Evolutionary conservation across 2,329 filamentous ascomycete genomes (phyloP), one percentile per base, ranked within the genome.

Genomic region (Atkinsonella texensis): DNA sequence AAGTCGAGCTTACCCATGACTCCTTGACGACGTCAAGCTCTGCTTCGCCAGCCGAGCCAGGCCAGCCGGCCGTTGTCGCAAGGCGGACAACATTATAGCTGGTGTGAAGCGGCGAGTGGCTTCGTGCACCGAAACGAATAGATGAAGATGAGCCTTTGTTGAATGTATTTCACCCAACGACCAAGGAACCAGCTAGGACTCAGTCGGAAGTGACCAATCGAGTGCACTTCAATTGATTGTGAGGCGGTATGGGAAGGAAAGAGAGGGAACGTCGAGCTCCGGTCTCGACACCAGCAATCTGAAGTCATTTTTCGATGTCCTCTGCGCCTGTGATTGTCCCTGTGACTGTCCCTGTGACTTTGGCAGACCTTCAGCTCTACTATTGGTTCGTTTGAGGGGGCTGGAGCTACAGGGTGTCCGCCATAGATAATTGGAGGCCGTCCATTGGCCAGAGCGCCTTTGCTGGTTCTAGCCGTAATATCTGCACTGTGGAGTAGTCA

Each of bases 311-410:
- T 60, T 59, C 45, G 60, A 54, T 56, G 55, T 58, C 62, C 63
- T 28, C 7, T 28, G 28, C 28, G 28, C 28, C 62, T 66, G 63
- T 67, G 62, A 61, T 64, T 59, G 63, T 63, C 63, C 63, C 62
- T 66, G 63, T 65, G 61, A 65, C 62, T 59, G 63, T 63, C 63
- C 63, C 62, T 66, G 63, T 65, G 61, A 65, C 62, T 55, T 54
- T 43, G 35, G 15, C 33, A 46, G 32, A 35, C 46, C 18, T 18
- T 41, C 20, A 8, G 46, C 15, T 40, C 46, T 47, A 39, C 4
- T 43, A 43, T 20, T 35, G 50, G 46, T 18, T 23, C n/a, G 4
- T 11, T 41, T 15, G 35, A 33, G 17, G 11, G 6, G 28, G 3
- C 35, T 42, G 39, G 46, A 40, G 33, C 46, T 42, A 12, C 46